Base-by-base conservation (phyloP, 805 yeast genomes). In the Clavispora fructus region DNA sequence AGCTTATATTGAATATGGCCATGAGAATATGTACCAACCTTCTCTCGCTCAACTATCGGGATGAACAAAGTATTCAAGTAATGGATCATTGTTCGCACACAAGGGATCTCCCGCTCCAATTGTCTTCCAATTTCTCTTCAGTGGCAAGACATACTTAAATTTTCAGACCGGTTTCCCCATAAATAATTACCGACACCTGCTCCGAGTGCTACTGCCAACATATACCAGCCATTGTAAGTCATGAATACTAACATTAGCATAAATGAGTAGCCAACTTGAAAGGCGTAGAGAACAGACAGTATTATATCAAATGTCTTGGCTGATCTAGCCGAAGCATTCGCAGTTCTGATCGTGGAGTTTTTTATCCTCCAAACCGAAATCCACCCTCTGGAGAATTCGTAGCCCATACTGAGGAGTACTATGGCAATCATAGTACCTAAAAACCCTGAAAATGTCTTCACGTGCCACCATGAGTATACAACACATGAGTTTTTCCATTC, bases 151-250 rank as follows among this genome's bases (percentile, higher is more conserved):
- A 41, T n/a, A 7, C n/a, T n/a, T 10, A 27, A n/a, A 17, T 12
- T 14, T 12, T 32, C 43, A 12, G 14, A 7, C 11, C 29, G 6
- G 30, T n/a, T 19, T 12, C 78, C 78, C 84, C 88, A 87, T 10
- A 78, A 31, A 55, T 73, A 80, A 59, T 82, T 75, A 1, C 95
- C 95, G 25, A 78, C 19, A n/a, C 72, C 74, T 1, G 94, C 94
- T 2, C 95, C 95, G 1, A 74, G 52, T 1, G 79, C 81, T 9
- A 85, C 86, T 3, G 92, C 81, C 7, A 79, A 40, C 94, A 87
- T 86, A 30, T 82, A 75, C 91, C 91, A 87, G 11, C 92, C 87
- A 60, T 87, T 87, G 62, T 85, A 87, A 6, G 92, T 85, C 96
- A 87, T 87, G 55, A 87, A 87, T 0, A 88, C 78, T 54, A 87